Conservation (phyloP, 108 stramenopile species). For the Cyclotella cryptica region DNA sequence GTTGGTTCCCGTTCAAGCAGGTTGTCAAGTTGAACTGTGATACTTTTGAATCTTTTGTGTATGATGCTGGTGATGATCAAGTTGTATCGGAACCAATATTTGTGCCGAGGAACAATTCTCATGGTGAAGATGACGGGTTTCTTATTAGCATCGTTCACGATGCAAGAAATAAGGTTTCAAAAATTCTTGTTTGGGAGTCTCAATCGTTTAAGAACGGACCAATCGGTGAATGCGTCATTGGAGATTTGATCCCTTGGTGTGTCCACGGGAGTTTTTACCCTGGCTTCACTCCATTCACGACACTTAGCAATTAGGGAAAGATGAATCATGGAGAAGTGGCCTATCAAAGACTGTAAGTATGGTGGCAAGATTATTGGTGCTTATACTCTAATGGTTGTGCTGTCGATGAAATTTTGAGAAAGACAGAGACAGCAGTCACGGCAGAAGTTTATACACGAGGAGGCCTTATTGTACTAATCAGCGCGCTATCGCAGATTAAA, state of each 20-base stretch:
- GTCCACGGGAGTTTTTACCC: conserved; percentile 12
- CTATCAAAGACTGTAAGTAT: too few relatives aligned
- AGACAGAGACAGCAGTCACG: too few relatives aligned
- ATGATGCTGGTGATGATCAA: conserved; percentile 36
- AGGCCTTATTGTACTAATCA: too few relatives aligned
- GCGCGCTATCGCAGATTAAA: too few relatives aligned
- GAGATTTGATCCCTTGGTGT: conserved; percentile 11
- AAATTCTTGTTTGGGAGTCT: conserved; percentile 14
- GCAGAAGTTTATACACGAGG: too few relatives aligned
- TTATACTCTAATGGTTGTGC: too few relatives aligned
- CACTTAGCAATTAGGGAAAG: neutral
- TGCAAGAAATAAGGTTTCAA: conserved; percentile 11
- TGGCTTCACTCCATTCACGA: neutral
- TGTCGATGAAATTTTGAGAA: too few relatives aligned
- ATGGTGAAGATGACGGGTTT: conserved; percentile 36
- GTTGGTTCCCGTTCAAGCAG: conserved; percentile 42
- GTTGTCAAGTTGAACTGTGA: conserved; percentile 36
- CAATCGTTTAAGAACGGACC: conserved; percentile 11
- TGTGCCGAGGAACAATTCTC: conserved; percentile 7
- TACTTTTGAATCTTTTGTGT: conserved; percentile 23
- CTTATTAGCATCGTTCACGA: conserved; percentile 30
- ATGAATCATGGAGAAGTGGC: too few relatives aligned
- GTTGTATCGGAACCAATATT: conserved; percentile 37
- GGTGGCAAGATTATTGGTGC: too few relatives aligned
- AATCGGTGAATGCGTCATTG: conserved; percentile 12